Conservation (phyloP, 768 basidiomycete genomes). For the Gloeophyllum trabeum region DNA sequence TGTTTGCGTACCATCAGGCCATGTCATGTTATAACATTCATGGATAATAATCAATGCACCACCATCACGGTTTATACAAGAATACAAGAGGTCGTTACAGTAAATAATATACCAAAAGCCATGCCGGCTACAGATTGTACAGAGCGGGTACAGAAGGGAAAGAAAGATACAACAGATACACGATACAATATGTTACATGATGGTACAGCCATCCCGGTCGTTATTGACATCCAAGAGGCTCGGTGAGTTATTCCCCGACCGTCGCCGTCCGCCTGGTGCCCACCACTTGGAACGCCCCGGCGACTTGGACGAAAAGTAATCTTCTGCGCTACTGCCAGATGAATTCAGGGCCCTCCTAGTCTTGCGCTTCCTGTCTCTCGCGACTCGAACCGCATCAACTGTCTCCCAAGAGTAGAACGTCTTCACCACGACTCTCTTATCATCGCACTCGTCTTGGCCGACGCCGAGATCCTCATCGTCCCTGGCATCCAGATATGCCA, state of each 20-base stretch:
- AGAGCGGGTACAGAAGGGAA: too few species aligned
- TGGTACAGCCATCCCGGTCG: slow-evolving; percentile 51
- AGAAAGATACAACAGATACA: slow-evolving; percentile 4
- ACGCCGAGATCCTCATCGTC: slow-evolving; percentile 58
- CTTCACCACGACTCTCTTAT: slow-evolving; percentile 62
- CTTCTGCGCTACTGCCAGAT: slow-evolving; percentile 18
- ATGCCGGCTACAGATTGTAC: too few species aligned
- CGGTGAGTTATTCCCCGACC: slow-evolving; percentile 40
- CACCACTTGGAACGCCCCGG: slow-evolving; percentile 29
- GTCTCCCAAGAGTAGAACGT: slow-evolving; percentile 82
- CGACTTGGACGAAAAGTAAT: slow-evolving; percentile 10
- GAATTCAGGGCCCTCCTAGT: slow-evolving; percentile 31
- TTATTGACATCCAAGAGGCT: slow-evolving; percentile 22
- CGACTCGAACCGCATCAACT: slow-evolving; percentile 63
- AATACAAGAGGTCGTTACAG: too few species aligned
- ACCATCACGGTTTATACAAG: too few species aligned
- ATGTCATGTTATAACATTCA: too few species aligned
- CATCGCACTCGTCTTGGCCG: slow-evolving; percentile 78
- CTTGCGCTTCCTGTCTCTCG: slow-evolving; percentile 59
- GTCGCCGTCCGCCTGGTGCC: slow-evolving; percentile 39
- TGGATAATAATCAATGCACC: too few species aligned
- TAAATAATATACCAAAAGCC: too few species aligned
- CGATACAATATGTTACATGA: slow-evolving; percentile 48
- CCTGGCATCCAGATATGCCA: slow-evolving; percentile 59
- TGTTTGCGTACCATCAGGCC: too few species aligned